These are phyloP conservation scores for Stropharia rugosoannulata DNA, from an alignment of 768 basidiomycete genomes.

Conservation along the genomic window DNA sequence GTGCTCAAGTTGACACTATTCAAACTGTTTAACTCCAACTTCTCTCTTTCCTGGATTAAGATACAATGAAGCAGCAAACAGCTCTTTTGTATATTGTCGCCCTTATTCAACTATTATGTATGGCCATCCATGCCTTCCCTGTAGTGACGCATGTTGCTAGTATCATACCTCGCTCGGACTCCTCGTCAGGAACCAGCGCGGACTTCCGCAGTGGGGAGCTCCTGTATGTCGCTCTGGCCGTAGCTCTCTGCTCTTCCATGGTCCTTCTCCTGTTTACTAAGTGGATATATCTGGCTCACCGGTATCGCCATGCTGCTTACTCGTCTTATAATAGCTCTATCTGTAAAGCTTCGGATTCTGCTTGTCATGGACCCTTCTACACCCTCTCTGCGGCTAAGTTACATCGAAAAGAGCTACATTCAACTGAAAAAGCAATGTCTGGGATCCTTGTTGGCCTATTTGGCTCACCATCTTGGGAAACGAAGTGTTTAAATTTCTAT, in stretches of 20 bases:
- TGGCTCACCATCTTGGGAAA: constrained; percentile 46
- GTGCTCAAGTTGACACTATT: too few relatives aligned
- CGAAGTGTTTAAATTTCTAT: constrained; percentile 21
- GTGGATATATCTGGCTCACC: constrained; percentile 17
- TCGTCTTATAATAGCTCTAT: background rate
- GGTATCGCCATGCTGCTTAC: background rate
- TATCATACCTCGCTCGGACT: background rate
- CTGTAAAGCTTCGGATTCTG: background rate
- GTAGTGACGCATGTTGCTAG: background rate
- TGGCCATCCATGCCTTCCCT: background rate
- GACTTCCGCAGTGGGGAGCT: background rate
- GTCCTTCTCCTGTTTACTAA: constrained; percentile 18
- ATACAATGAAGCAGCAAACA: background rate
- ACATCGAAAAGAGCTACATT: background rate
- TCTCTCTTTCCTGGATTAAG: background rate
- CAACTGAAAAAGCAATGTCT: constrained; percentile 20
- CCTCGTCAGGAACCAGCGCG: background rate
- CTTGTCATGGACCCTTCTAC: constrained; percentile 9
- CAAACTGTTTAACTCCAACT: too few relatives aligned
- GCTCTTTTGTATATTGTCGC: background rate
- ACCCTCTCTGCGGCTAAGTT: background rate
- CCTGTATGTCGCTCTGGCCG: constrained; percentile 5
- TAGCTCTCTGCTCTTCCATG: constrained; percentile 9
- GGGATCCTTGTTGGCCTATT: constrained; percentile 44
- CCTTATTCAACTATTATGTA: background rate